phyloP scores from a whole-genome alignment of 2,329 filamentous ascomycete genomes.

The Lachnellula arida region DNA sequence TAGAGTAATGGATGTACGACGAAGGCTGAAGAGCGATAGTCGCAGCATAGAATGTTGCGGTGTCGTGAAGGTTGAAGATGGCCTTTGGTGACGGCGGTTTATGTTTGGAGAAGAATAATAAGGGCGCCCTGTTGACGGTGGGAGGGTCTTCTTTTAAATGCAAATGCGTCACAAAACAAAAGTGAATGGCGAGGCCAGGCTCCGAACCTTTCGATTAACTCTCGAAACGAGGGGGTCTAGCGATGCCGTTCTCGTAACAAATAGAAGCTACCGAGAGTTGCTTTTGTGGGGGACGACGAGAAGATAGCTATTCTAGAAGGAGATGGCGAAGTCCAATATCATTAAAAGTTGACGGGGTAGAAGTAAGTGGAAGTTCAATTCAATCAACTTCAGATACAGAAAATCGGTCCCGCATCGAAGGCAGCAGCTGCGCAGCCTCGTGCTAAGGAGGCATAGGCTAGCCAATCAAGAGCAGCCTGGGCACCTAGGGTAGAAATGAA shows the following conservation, averaged over 20 bases:
- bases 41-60: background rate
- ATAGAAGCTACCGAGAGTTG: background rate
- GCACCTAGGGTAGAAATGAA: no score
- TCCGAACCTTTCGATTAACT: background rate
- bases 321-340: background rate
- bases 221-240: background rate
- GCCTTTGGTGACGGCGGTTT: background rate
- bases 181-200: background rate
- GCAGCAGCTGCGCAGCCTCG: background rate
- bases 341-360: background rate
- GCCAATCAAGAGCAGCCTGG: no score
- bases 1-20: background rate
- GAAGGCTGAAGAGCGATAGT: background rate
- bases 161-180: background rate
- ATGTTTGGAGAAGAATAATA: background rate
- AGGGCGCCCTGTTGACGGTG: no score
- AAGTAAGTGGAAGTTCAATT: background rate
- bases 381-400: background rate
- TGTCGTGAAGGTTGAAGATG: background rate
- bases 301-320: background rate
- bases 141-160: background rate
- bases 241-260: no score
- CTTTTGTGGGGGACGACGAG: background rate
- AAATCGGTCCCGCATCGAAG: background rate
- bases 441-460: no score